Percentiles rank a stretch among this genome's conserved stretches.
Evolutionary conservation across 441 rosid genomes (phyloP).

Genomic region (Croton setiger): DNA sequence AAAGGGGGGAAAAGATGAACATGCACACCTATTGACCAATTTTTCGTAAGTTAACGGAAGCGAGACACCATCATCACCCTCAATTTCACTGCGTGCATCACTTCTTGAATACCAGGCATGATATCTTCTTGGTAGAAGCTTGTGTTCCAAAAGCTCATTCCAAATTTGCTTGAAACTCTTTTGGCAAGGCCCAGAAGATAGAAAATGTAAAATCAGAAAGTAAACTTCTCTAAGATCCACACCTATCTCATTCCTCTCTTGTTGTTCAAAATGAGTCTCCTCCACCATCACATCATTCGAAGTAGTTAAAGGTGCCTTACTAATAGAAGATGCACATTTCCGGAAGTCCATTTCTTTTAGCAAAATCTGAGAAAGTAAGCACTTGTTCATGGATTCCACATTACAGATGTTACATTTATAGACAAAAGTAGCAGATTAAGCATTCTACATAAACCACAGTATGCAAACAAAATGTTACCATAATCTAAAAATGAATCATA

Average conservation of each 20-base stretch:
- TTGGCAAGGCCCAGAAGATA: conserved; percentile 86
- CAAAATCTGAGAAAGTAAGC: conserved; percentile 34
- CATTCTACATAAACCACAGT: not conserved
- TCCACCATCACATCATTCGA: conserved; percentile 37
- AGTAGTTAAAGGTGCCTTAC: conserved; percentile 43
- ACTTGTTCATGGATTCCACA: conserved; percentile 16
- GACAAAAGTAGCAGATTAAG: not conserved
- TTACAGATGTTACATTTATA: not conserved
- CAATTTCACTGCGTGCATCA: conserved; percentile 59
- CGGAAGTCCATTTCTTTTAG: conserved; percentile 51
- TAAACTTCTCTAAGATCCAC: conserved; percentile 88
- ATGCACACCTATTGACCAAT: conserved; percentile 69
- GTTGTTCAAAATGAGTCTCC: conserved; percentile 41
- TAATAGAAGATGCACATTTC: conserved; percentile 50
- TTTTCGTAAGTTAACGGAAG: conserved; percentile 64
- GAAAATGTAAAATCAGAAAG: conserved; percentile 87
- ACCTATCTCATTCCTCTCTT: conserved; percentile 50
- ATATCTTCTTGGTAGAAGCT: conserved; percentile 94
- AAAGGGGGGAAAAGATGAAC: conserved; percentile 4
- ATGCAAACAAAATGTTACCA: not conserved
- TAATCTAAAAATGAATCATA: not conserved
- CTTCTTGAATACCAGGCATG: conserved; percentile 96
- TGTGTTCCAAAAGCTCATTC: conserved; percentile 81
- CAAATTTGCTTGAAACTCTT: conserved; percentile 58
- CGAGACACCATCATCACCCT: conserved; percentile 68